Base-by-base conservation (phyloP, 148 eudicot species). In the Fagopyrum esculentum region DNA sequence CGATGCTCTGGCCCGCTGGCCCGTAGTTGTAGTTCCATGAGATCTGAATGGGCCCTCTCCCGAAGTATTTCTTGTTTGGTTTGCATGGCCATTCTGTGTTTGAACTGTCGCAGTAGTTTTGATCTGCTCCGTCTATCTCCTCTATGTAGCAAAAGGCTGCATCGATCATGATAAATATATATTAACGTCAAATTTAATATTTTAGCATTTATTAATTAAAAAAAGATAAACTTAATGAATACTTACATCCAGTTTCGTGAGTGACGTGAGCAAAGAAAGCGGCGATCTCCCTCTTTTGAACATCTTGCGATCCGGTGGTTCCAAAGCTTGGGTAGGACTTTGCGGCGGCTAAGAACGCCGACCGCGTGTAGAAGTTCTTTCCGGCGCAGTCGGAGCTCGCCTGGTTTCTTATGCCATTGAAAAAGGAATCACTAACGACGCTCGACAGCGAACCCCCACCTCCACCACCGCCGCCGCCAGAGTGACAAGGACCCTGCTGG, bases 11-110 rank as follows among this genome's bases (percentile, higher is more conserved):
- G 6, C 85, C 88, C 7, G 85, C 85, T 0, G 88, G 80, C 9
- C 82, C 84, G 66, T 85, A 85, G 77, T 85, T 85, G 79, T 63
- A 83, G 82, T 85, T 85, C 88, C 88, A 85, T 9, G 87, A 76
- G 48, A 85, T 64, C 17, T 82, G 85, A 17, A 85, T 50, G 3
- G 87, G 87, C 5, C 88, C 88, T 15, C 84, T 56, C 0, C 85
- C 85, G 44, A 63, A 77, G 84, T 85, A 85, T 12, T 69, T 16
- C 57, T 80, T 79, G 74, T 56, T 72, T 6, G 84, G 78, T 10
- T 81, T 79, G 81, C 84, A 77, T 5, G 77, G 86, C 77, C 76
- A 86, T 26, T 82, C 19, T 50, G 66, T 80, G 78, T 78, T 81
- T 12, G 60, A 66, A 16, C 69, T 17, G 22, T 88, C 76, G 49